These are phyloP conservation scores for Candida dubliniensis DNA, from an alignment of 1,139 yeast species.

Conservation along the genomic window DNA sequence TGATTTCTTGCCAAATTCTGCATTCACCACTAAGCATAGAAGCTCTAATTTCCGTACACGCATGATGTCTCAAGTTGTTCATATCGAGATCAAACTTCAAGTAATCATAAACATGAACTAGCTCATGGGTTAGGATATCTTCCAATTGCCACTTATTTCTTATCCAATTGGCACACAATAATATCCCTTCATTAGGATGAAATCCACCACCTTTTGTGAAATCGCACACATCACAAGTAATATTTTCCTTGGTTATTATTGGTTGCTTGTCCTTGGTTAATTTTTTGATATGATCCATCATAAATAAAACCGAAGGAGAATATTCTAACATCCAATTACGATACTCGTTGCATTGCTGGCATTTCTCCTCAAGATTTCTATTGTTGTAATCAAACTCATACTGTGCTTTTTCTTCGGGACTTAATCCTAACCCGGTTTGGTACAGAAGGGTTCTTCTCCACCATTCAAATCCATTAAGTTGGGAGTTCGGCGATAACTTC, in stretches of 20 bases:
- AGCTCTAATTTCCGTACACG: constrained; percentile 95
- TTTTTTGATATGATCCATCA: constrained; percentile 80
- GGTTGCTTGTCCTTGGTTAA: constrained; percentile 51
- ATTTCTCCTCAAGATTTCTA: constrained; percentile 50
- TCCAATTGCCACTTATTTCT: constrained; percentile 80
- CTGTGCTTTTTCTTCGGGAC: constrained; percentile 51
- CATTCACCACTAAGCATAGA: constrained; percentile 94
- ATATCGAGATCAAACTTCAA: constrained; percentile 85
- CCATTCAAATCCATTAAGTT: constrained; percentile 64
- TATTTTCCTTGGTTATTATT: constrained; percentile 37
- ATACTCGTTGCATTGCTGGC: constrained; percentile 68
- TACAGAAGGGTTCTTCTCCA: constrained; percentile 76
- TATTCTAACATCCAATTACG: constrained; percentile 77
- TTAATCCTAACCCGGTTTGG: constrained; percentile 69
- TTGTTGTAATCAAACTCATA: constrained; percentile 59
- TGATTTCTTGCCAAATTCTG: constrained; percentile 82
- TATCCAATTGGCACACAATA: constrained; percentile 84
- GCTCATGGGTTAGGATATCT: constrained; percentile 88
- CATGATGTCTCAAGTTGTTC: constrained; percentile 84
- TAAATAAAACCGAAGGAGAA: constrained; percentile 84
- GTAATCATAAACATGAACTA: constrained; percentile 92
- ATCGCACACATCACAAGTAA: constrained; percentile 82
- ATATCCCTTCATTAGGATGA: constrained; percentile 83
- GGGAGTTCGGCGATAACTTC: constrained; percentile 24
- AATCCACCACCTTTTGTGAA: constrained; percentile 91